Evolutionary conservation across 257 asterid genomes (phyloP), one percentile per base, ranked within the genome.

Genomic region (Scutellaria minor): DNA sequence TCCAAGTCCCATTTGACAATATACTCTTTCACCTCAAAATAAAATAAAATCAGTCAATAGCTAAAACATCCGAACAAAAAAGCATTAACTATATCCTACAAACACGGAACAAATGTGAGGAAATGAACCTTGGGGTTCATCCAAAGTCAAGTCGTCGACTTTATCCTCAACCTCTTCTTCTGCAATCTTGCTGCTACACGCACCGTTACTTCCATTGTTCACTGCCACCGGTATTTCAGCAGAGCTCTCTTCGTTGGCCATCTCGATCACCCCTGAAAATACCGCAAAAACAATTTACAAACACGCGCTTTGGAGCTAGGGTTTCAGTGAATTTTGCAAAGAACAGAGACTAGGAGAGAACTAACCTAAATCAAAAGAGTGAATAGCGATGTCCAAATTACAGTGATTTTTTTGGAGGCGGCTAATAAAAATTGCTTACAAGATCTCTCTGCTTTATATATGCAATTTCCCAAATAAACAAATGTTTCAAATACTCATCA

Each of bases 51-150:
- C 18, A 46, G 18, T 11, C 27, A 22, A 70, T 12, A 6, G 20
- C 24, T 14, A 35, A 53, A 63, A 48, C 7, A 63, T 51, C 27
- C 42, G 37, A 3, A 62, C 9, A 52, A 6, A 56, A 54, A 47
- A 2, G 20, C 2, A 15, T 20, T n/a, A 59, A 46, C 7, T 14
- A 48, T 40, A 7, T 39, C 58, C 41, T 6, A 55, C 5, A 35
- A 45, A 71, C 56, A 6, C 39, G 18, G 18, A 50, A 42, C 10
- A 56, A 55, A 15, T n/a, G 46, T 7, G 57, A 13, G 62, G 27
- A 42, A 15, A 56, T 51, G 44, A 65, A 89, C 96, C 96, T 83
- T 80, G 84, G 53, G 85, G 85, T 74, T 77, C 94, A 64, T 83
- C 90, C 78, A 85, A 67, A 27, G 70, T 77, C 68, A 92, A 77